Evolutionary conservation across 2,329 filamentous ascomycete genomes (phyloP).

Genomic region (Fusarium continuum): DNA sequence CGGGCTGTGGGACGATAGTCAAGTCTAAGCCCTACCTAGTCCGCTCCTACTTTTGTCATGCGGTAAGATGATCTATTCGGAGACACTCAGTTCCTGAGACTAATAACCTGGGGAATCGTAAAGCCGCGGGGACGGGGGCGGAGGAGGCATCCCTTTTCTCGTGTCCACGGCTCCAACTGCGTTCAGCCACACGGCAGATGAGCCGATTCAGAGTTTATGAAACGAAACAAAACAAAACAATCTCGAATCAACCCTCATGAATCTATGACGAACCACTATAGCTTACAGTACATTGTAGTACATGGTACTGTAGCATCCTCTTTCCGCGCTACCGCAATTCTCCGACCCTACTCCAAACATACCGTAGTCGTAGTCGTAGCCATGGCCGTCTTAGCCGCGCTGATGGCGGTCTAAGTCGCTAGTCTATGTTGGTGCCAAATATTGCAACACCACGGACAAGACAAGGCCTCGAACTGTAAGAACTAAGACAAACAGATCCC

Average conservation of each 20-base stretch:
- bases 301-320: conserved; percentile 14
- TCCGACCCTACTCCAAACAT: conserved; percentile 8
- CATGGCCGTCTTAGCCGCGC: conserved; percentile 26
- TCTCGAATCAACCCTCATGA: not conserved
- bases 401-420: conserved; percentile 1
- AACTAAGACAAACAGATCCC: conserved; percentile 2
- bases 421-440: not conserved
- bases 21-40: conserved; percentile 21
- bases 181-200: conserved; percentile 20
- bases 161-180: not conserved
- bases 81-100: conserved; percentile 1
- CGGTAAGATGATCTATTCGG: not conserved
- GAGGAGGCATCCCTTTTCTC: not conserved
- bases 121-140: conserved; percentile 6
- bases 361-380: no score
- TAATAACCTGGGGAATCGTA: not conserved
- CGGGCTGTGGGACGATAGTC: not conserved
- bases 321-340: conserved; percentile 3
- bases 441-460: conserved; percentile 1
- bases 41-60: not conserved
- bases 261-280: conserved; percentile 3
- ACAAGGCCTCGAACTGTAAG: conserved; percentile 6
- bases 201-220: conserved; percentile 8
- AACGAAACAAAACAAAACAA: not conserved
- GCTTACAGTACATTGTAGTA: no score